Percentiles rank a stretch among this genome's conserved stretches.
Conservation (phyloP, 2,329 filamentous ascomycete species). For the Ophiocordyceps robertsii region DNA sequence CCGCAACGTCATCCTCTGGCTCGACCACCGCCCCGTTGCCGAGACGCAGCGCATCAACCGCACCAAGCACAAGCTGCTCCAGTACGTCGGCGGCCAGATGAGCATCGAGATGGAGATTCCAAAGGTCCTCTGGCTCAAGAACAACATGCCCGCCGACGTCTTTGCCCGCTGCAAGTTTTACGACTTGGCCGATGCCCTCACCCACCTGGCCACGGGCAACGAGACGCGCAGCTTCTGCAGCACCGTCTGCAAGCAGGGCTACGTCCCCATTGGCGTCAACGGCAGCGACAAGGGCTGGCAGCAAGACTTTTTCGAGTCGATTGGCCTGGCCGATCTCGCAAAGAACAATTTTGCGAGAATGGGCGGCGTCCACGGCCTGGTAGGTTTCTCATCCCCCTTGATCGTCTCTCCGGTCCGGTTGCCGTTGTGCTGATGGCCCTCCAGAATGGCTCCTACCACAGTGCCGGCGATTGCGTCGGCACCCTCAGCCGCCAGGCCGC, state of each 20-base stretch:
- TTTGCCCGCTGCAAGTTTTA: slow-evolving; percentile 96
- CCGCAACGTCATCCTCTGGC: slow-evolving; percentile 92
- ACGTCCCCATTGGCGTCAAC: slow-evolving; percentile 90
- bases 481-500: slow-evolving; percentile 74
- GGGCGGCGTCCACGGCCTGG: slow-evolving; percentile 88
- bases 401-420: background rate
- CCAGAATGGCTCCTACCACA: slow-evolving; percentile 83
- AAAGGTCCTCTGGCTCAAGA: slow-evolving; percentile 97
- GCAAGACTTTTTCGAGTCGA: slow-evolving; percentile 76
- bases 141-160: slow-evolving; percentile 85
- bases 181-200: slow-evolving; percentile 83
- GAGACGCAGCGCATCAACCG: slow-evolving; percentile 91
- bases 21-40: slow-evolving; percentile 82
- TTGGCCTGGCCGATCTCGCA: slow-evolving; percentile 73
- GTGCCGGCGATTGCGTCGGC: slow-evolving; percentile 83
- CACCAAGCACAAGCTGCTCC: slow-evolving; percentile 81
- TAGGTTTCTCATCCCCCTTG: slow-evolving; percentile 21
- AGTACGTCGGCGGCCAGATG: slow-evolving; percentile 96
- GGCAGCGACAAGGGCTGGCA: slow-evolving; percentile 98
- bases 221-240: slow-evolving; percentile 92
- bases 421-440: slow-evolving; percentile 3
- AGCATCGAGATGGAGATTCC: slow-evolving; percentile 99
- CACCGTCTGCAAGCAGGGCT: slow-evolving; percentile 94
- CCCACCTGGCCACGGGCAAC: slow-evolving; percentile 83
- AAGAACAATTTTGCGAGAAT: slow-evolving; percentile 85